Base-by-base conservation (phyloP, 2,329 filamentous ascomycete species). In the Fusarium sp. region DNA sequence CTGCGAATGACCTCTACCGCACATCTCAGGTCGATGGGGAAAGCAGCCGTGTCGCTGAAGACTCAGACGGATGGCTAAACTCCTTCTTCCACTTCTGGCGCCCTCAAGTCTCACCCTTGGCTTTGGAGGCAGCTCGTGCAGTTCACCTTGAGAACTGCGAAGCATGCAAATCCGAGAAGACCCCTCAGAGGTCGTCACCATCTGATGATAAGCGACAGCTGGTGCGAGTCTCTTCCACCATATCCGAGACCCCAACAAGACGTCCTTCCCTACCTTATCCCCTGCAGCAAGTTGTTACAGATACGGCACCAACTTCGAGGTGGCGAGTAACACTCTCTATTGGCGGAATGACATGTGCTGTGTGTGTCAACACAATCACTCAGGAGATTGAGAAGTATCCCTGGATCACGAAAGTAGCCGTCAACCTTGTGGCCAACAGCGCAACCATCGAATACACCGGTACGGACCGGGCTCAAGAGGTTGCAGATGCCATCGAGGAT, bases 301-400 rank as follows among this genome's bases (percentile, higher is more conserved):
- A 54, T 20, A 24, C 58, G 8, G 8, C 48, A 2, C 26, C 70
- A n/a, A 59, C 62, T 15, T 49, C 70, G 7, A 34, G 56, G 20
- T 88, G 84, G 82, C 77, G 82, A 38, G 85, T 82, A 3, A 83
- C 80, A 1, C 65, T 89, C n/a, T 86, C 88, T 20, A 83, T 94
- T 39, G 87, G 84, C 26, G 91, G 91, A 51, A 93, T 94, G 90
- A 92, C 88, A 6, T 93, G 91, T 74, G 87, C 88, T 15, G 85
- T 89, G 14, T 94, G 91, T 72, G 83, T 84, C 52, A 89, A 89
- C 72, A 82, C 83, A 38, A 86, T 93, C 68, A 88, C 85, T 14
- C 79, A 84, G 8, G 85, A 86, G 64, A 76, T 93, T 36, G 79
- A 85, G 45, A 85, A 87, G 62, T 67, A 73, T 21, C 81, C 85